These are phyloP conservation scores for Penicillium capsulatum DNA, from an alignment of 2,329 filamentous ascomycete genomes.

Conservation along the genomic window DNA sequence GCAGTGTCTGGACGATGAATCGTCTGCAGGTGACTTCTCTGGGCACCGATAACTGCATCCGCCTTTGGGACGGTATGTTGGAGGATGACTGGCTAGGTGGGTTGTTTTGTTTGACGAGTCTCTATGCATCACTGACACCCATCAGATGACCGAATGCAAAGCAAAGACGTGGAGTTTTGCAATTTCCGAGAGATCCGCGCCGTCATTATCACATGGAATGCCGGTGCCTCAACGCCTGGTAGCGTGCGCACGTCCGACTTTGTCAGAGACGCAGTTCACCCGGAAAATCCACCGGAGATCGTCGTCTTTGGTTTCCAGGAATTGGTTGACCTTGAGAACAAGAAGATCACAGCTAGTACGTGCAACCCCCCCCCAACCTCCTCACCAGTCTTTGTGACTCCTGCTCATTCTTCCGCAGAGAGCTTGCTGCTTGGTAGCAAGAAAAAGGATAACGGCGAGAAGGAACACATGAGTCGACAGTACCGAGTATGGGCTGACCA, in stretches of 20 bases:
- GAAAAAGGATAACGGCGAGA: slow-evolving; percentile 73
- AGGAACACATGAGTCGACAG: slow-evolving; percentile 92
- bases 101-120: slow-evolving; percentile 15
- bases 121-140: slow-evolving; percentile 14
- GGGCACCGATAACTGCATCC: slow-evolving; percentile 79
- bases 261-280: slow-evolving; percentile 72
- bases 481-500: slow-evolving; percentile 97
- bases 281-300: slow-evolving; percentile 78
- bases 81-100: slow-evolving; percentile 86
- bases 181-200: slow-evolving; percentile 76
- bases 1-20: slow-evolving; percentile 80
- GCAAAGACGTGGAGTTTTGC: slow-evolving; percentile 76
- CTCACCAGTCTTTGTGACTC: too few relatives aligned
- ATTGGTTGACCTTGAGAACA: slow-evolving; percentile 95
- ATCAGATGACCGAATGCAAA: slow-evolving; percentile 76
- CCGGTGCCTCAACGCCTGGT: slow-evolving; percentile 87
- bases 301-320: slow-evolving; percentile 97
- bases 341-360: slow-evolving; percentile 88
- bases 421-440: slow-evolving; percentile 75
- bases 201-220: slow-evolving; percentile 91
- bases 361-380: slow-evolving; percentile 21
- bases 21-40: slow-evolving; percentile 80
- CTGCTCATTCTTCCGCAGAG: slow-evolving; percentile 48
- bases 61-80: slow-evolving; percentile 86
- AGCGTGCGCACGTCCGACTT: slow-evolving; percentile 75